Base-by-base conservation (phyloP, 2,329 filamentous ascomycete species). In the Dichotomopilus funicola region DNA sequence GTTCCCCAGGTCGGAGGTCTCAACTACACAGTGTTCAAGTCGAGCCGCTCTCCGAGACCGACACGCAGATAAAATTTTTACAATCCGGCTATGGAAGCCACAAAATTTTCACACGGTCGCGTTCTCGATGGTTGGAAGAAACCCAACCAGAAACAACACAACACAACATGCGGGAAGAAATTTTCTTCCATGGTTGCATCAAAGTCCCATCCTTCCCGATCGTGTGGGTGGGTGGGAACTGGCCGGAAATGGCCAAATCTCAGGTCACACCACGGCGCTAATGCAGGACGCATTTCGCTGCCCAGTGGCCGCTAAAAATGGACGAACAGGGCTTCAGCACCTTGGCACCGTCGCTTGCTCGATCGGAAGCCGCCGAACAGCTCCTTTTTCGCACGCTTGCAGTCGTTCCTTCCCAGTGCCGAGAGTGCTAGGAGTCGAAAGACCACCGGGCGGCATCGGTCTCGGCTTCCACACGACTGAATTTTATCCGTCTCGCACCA, bases 221-320 rank as follows among this genome's bases (percentile, higher is more conserved):
- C 2, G 1, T 45, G 40, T 31, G 53, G 41, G 11, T 33, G 40
- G 33, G 38, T 19, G 45, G 33, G 12, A 27, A 34, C 35, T 38
- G 40, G 19, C 31, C 12, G 46, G 36, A 41, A 12, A 44, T 31
- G 27, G 43, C 33, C 35, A 51, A 51, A 41, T 46, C 42, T 41
- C 27, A 31, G 31, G 53, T 51, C 36, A 43, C 53, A 55, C 35
- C 11, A 34, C 53, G 51, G 48, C 42, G 53, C 48, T 51, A 50
- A 55, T 55, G 53, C 53, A 55, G 47, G 53, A 31, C 48, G 51
- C 50, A 12, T 11, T 46, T 3, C 19, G 13, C 35, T 48, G 37
- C 5, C 45, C 36, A 36, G 19, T 19, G 5, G 7, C 11, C 33
- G 38, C 51, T 49, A 54, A 50, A 54, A 54, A 50, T 50, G 41